A percentile compares a stretch with the other conserved stretches of the same genome.
Evolutionary conservation across 2,329 filamentous ascomycete species (phyloP).

Genomic region (Calonectria pauciramosa): DNA sequence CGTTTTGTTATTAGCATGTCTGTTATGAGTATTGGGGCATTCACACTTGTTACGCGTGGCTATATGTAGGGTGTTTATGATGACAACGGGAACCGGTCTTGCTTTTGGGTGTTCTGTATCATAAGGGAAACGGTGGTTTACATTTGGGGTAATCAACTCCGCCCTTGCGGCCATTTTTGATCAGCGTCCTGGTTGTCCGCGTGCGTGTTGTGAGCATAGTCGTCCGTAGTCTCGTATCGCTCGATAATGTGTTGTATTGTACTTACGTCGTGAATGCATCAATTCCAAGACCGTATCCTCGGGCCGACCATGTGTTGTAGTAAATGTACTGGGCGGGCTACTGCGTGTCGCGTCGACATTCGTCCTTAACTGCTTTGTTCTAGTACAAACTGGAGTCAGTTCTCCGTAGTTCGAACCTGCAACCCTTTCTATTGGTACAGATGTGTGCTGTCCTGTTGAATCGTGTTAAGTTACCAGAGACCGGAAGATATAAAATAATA

Average conservation of each 20-base stretch:
- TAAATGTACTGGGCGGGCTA: no score
- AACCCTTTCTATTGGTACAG: not conserved
- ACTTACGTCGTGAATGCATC: not conserved
- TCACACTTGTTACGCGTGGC: conserved; percentile 33
- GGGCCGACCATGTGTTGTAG: no score
- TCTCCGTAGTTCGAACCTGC: not conserved
- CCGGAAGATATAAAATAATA: not conserved
- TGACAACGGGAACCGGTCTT: conserved; percentile 58
- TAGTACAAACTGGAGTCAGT: no score
- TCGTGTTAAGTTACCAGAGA: not conserved
- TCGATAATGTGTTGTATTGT: not conserved
- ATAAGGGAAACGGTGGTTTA: conserved; percentile 58
- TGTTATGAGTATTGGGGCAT: conserved; percentile 53
- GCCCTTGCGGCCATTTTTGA: conserved; percentile 45
- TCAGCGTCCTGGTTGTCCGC: conserved; percentile 16
- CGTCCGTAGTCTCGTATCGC: not conserved
- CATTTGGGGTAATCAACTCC: conserved; percentile 52
- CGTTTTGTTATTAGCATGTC: conserved; percentile 50
- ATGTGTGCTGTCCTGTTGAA: no score
- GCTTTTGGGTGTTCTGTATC: conserved; percentile 60
- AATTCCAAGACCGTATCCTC: no score
- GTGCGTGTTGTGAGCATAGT: not conserved
- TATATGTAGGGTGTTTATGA: conserved; percentile 56
- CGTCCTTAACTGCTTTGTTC: not conserved
- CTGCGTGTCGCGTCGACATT: no score